Base-by-base conservation (phyloP, 2,329 filamentous ascomycete species). In the Nigrospora osmanthi region DNA sequence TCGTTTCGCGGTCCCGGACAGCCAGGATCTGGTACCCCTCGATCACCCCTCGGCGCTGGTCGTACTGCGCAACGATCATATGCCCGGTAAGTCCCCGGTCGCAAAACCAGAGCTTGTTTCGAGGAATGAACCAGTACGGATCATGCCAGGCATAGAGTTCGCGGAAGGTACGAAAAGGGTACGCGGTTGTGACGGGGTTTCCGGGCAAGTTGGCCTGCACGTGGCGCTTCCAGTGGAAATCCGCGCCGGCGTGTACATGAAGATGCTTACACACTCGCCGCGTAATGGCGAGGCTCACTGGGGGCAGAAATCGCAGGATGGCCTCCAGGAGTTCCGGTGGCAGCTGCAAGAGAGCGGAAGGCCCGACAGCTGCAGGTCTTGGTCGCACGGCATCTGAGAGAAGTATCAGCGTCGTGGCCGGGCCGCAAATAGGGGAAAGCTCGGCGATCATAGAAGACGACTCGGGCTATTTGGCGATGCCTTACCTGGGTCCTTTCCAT, bases 101-200 rank as follows among this genome's bases (percentile, higher is more conserved):
- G 47, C 81, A 78, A 58, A 95, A 91, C 90, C 90, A 96, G 51
- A 96, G 71, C 63, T 87, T 90, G 59, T 87, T 73, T 42, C 78
- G 80, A 0, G 87, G 74, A 1, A 96, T 71, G 57, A 95, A 95
- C 90, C 90, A 96, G 55, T 83, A 80, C 0, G 85, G 83, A 51
- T 93, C 77, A 59, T 93, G 86, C 16, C 81, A 74, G 36, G 75
- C 68, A 60, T 86, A 95, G 3, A 95, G 76, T 23, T 85, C 75
- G 46, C 78, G 79, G 64, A 83, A 95, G 19, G 73, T 81, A 2
- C 66, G 54, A 55, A 76, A 82, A 7, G 83, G 82, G 7, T 71
- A 73, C 0, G 82, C 71, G 1, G 72, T 70, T 1, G 65, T 63
- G 28, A 89, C 65, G 12, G 54, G 50, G 44, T 70, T 58, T 32